Base-by-base conservation (phyloP, 2,329 filamentous ascomycete species). In the Phaeomoniella chlamydospora region DNA sequence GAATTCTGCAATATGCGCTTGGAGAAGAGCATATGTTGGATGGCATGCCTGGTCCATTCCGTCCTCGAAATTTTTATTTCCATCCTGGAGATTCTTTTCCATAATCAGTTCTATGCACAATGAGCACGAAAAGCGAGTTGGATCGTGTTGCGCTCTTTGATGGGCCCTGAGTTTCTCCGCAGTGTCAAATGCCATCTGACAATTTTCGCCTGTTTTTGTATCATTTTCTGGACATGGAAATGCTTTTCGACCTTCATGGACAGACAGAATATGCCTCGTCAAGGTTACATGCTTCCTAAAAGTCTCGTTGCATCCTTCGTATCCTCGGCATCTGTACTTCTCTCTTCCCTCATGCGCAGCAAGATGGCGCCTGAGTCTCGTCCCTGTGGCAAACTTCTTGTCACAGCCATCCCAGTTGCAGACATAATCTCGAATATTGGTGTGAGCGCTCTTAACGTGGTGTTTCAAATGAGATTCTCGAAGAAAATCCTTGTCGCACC, bases 231-330 rank as follows among this genome's bases (percentile, higher is more conserved):
- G 62, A 54, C 88, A 96, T 4, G 68, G 66, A 49, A 77, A 93
- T 0, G 83, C 75, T 32, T 78, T 74, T 40, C 79, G 58, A 17
- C 77, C 65, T 29, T 88, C 61, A 54, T 96, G 88, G 10, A 77
- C 78, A 6, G 74, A 72, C 37, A 78, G 74, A 43, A 94, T 72
- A 53, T 96, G 88, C 35, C 81, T 77, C 52, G 87, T 76, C 12
- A 94, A 67, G 0, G 86, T 92, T 44, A 85, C 77, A 52, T 85
- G 80, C 57, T 94, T 94, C 41, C 88, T 74, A 55, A 94, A 96
- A 14, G 74, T 75, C 57, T 84, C 72, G 13, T 72, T 70, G 57
- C 86, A 94, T 1, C 70, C 73, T 2, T 71, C 68, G 45, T 74
- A 78, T 19, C 74, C 77, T 15, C 70, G 74, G 51, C 86, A 94